Base-by-base conservation (phyloP, 1,284 basidiomycete genomes). In the Papiliotrema terrestris region DNA sequence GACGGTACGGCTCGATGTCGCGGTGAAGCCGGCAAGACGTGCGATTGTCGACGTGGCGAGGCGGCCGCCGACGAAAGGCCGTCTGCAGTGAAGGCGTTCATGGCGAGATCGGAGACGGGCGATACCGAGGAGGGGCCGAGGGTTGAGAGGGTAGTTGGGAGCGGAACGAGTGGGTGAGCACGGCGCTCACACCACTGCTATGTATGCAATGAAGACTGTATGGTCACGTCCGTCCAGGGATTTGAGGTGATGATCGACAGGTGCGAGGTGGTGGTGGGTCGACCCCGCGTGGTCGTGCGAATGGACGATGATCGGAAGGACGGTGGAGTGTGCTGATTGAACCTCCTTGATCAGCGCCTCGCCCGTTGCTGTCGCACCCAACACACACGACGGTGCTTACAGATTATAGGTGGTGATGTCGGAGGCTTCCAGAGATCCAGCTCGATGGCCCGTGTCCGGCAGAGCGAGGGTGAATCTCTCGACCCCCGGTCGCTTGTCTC, bases 201-300 rank as follows among this genome's bases (percentile, higher is more conserved):
- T 29, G 17, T 3, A 11, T 20, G 45, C 41, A 17, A 39, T 44
- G 20, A 52, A n/a, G 35, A 35, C 23, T 22, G 49, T 48, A 56
- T 56, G 32, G 36, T 56, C 49, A 56, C 55, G 55, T 52, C 50
- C 38, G 55, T 36, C 25, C 17, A 19, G 29, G 39, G 39, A n/a
- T 26, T 41, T 41, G 39, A 41, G 39, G 17, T 41, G 29, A 32
- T 32, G 29, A 6, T 32, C 29, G 29, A 32, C 29, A 32, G 11
- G 29, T 32, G 29, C 29, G 29, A 32, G 29, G 29, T 32, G 29
- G 11, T 32, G 6, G 29, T 5, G 5, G 11, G 29, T 32, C 29
- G 29, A 32, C 29, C 29, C 29, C 29, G 29, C 29, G 29, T 32
- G 29, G 29, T 32, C 29, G 29, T 32, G 29, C 5, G 29, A 32